A percentile compares a stretch with the other conserved stretches of the same genome.
phyloP scores from a whole-genome alignment of 2,329 filamentous ascomycete genomes.

The Fusarium floridanum region DNA sequence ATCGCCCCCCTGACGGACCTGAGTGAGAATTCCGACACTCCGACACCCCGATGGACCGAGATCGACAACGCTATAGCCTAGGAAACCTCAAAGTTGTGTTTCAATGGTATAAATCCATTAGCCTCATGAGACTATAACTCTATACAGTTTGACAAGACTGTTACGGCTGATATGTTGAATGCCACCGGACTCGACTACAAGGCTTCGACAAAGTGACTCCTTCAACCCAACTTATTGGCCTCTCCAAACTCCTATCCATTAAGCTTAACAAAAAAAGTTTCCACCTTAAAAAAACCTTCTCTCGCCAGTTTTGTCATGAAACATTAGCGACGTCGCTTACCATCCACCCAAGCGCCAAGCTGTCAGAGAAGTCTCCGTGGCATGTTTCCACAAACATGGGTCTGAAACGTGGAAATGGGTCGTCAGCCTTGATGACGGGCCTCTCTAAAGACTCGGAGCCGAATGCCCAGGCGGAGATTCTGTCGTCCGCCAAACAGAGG shows the following conservation, averaged over 20 bases:
- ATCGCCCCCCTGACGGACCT: not conserved
- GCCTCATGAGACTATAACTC: not conserved
- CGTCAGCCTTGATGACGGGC: not conserved
- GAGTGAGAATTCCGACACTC: not conserved
- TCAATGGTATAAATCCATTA: not conserved
- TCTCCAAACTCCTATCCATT: not conserved
- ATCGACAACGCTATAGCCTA: not conserved
- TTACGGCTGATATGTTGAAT: not conserved
- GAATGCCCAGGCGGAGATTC: conserved; percentile 39
- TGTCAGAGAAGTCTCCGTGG: conserved; percentile 11
- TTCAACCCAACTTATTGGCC: not conserved
- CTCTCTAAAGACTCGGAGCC: not conserved
- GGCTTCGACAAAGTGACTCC: not conserved
- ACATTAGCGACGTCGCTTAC: conserved; percentile 24
- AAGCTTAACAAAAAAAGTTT: conserved; percentile 1
- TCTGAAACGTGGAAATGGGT: conserved; percentile 8
- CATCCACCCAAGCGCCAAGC: conserved; percentile 8
- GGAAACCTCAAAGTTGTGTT: not conserved
- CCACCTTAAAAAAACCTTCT: not conserved
- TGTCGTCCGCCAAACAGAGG: conserved; percentile 37
- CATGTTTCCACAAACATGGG: conserved; percentile 21
- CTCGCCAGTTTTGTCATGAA: conserved; percentile 14
- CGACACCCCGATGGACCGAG: not conserved
- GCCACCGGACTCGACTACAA: not conserved
- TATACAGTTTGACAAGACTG: not conserved